Evolutionary conservation across 352 stramenopile species (phyloP), one percentile per base, ranked within the genome.

Genomic region (Blastocystis sp.): DNA sequence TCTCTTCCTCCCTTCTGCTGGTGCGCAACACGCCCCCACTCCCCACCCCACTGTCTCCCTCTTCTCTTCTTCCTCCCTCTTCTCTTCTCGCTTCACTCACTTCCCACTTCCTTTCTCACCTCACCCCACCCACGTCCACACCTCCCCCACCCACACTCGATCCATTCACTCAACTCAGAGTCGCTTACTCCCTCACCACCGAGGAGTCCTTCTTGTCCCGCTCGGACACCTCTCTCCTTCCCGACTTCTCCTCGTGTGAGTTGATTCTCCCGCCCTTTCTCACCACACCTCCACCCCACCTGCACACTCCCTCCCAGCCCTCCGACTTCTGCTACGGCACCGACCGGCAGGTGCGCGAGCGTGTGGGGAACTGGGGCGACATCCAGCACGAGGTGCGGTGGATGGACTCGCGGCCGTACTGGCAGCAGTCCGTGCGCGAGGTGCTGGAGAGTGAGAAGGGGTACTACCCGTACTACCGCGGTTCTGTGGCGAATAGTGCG

Each of bases 251-350:
- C 14, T 11, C 41, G 41, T 43, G 23, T 76, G 65, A 21, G 19
- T 38, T 76, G 11, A 76, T 76, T 76, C 65, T 76, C n/a, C 65
- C 65, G 7, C 65, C 65, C 19, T 76, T 76, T 38, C 65, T 76
- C 14, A 41, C 65, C 11, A 43, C 11, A 28, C n/a, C 34, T 43
- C 34, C 62, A 11, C 17, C 62, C 23, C 62, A 28, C 23, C 28
- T 34, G 28, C 28, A 34, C 28, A 41, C 62, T 21, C 62, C 62
- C 62, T 14, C 19, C 23, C 10, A 4, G 7, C 38, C 65, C 14
- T n/a, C 11, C 7, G 65, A 52, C 10, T 52, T 76, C 23, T 21
- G 23, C 4, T 76, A 43, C 52, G 65, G 65, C 7, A 41, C 23
- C 23, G 65, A 76, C 17, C 10, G 5, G 43, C 65, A 38, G 4